Evolutionary conservation across 805 yeast species (phyloP).

Genomic region (Cyberlindnera euphorbiiphila): DNA sequence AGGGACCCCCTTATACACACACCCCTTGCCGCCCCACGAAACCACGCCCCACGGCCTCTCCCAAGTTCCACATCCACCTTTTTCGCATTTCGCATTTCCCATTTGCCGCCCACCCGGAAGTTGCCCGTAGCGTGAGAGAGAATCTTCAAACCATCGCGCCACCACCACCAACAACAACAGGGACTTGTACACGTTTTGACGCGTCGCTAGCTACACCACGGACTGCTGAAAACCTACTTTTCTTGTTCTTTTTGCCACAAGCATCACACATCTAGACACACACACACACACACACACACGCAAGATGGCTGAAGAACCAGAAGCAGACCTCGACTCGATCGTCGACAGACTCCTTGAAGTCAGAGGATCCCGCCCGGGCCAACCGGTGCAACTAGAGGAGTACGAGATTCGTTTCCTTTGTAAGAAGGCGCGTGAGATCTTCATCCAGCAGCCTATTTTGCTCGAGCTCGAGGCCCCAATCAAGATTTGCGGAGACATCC

Average conservation of each 20-base stretch:
- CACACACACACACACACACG: conserved; percentile 7
- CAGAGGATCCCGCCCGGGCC: conserved; percentile 97
- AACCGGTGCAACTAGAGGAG: conserved; percentile 90
- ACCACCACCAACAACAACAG: conserved; percentile 5
- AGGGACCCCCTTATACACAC: too few relatives aligned
- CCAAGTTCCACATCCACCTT: too few relatives aligned
- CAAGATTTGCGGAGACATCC: conserved; percentile 94
- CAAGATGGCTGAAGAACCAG: conserved; percentile 46
- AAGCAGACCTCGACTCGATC: conserved; percentile 94
- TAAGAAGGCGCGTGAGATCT: conserved; percentile 96
- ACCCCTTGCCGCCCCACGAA: not conserved
- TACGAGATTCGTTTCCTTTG: conserved; percentile 92
- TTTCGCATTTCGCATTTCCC: conserved; percentile 1
- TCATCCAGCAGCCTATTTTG: conserved; percentile 94
- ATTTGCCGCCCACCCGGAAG: conserved; percentile 11
- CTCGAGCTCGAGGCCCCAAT: conserved; percentile 97
- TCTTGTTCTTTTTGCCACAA: too few relatives aligned
- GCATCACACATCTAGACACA: not conserved
- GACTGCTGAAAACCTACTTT: too few relatives aligned
- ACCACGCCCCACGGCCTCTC: too few relatives aligned
- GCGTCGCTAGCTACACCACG: too few relatives aligned
- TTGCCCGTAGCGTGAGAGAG: too few relatives aligned
- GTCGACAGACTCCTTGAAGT: conserved; percentile 96
- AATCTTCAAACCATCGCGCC: conserved; percentile 8
- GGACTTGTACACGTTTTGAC: conserved; percentile 1